Base-by-base conservation (phyloP, 1,139 yeast genomes). In the Meyerozyma elateridarum region DNA sequence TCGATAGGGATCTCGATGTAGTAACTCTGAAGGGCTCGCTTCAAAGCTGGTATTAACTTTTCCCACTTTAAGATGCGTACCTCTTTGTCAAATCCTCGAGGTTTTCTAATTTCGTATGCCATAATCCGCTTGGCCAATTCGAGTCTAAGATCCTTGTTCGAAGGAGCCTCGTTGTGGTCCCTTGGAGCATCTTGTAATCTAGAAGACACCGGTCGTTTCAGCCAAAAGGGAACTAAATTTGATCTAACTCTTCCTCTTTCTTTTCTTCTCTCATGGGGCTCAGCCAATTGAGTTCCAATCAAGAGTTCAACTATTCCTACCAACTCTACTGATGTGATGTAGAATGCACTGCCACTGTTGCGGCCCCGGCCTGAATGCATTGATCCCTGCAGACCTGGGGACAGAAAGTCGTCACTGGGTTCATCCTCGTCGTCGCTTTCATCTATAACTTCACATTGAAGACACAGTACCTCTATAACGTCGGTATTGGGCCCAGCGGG, bases 161-260 rank as follows among this genome's bases (percentile, higher is more conserved):
- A 45, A 8, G 40, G 35, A n/a, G 13, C 28, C 27, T 11, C 13
- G 48, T 38, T 8, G 18, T 8, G 30, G n/a, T n/a, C n/a, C n/a
- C n/a, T n/a, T 11, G 5, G 34, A 12, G 40, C 41, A 15, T 59
- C 64, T 28, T 59, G 56, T 56, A 64, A 59, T 44, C 77, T 61
- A 6, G 80, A 69, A 29, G 73, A 64, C 29, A 77, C 69, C 19
- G 84, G 79, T 42, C 64, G 73, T 49, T 72, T 73, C 20, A 75
- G 69, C 85, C 84, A 78, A 47, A 75, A 77, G n/a, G 82, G 81
- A 29, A 77, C 80, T 52, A 78, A 60, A 45, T 78, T 78, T 32
- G 79, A 73, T 51, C 84, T 61, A 29, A 78, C 74, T 38, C 85
- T 58, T 12, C 84, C 84, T 32, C 83, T 52, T 48, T 78, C 84